Conservation (phyloP, 352 stramenopile species). For the Albugo candida region DNA sequence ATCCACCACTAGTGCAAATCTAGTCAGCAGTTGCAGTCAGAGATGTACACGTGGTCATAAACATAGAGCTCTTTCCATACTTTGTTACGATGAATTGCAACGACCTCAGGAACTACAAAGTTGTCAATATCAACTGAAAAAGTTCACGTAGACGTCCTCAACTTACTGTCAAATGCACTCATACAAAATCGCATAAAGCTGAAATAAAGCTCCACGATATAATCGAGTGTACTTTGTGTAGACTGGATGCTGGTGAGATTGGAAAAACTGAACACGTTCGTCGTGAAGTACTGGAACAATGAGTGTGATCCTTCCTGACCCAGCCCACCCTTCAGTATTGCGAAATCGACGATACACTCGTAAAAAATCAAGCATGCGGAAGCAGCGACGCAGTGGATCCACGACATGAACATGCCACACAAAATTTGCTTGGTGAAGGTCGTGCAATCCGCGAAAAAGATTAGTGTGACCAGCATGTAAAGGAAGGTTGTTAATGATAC, state of each 20-base stretch:
- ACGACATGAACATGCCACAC: too few relatives aligned
- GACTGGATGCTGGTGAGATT: conserved; percentile 14
- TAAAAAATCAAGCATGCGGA: conserved; percentile 60
- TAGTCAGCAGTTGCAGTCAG: too few relatives aligned
- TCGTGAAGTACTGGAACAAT: conserved; percentile 59
- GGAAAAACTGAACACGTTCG: conserved; percentile 50
- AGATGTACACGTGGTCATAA: too few relatives aligned
- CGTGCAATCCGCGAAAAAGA: conserved; percentile 56
- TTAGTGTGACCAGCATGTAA: conserved; percentile 33
- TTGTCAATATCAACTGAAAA: conserved; percentile 7
- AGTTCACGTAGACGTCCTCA: conserved; percentile 33
- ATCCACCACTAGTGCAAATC: conserved; percentile 6
- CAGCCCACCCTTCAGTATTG: conserved; percentile 33
- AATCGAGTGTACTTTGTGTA: too few relatives aligned
- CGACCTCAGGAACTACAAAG: conserved; percentile 44
- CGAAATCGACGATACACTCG: conserved; percentile 56
- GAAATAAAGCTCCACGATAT: too few relatives aligned
- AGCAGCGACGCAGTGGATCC: conserved; percentile 36
- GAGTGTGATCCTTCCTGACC: conserved; percentile 46
- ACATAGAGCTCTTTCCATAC: too few relatives aligned
- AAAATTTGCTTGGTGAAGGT: too few relatives aligned
- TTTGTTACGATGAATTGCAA: conserved; percentile 29
- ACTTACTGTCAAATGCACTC: too few relatives aligned
- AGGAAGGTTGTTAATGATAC: conserved; percentile 42
- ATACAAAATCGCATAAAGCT: too few relatives aligned